Evolutionary conservation across 805 yeast species (phyloP), one percentile per base, ranked within the genome.

Genomic region (Yamadazyma phyllophila): DNA sequence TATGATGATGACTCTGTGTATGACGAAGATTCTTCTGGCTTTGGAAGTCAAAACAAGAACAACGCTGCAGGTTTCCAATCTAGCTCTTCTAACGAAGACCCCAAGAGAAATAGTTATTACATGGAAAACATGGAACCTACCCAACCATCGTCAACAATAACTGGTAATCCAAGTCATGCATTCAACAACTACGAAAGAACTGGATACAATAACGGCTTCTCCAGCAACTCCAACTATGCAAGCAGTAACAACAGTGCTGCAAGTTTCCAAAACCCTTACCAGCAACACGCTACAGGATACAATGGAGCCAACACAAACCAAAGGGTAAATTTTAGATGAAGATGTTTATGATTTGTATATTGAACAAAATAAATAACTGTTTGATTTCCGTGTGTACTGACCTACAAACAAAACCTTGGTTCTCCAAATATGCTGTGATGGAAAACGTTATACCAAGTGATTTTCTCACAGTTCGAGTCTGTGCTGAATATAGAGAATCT

Each of bases 401-500:
- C 3, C 16, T 13, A 32, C 27, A 54, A 52, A 45, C 74, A 69
- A 46, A 69, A 65, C 26, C 65, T 62, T 9, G 75, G 76, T 39
- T 67, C 71, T 0, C 81, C 82, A 55, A 77, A 77, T 7, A 78
- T 62, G 42, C 78, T 69, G 45, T 74, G 75, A 49, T 70, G 79
- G 49, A 79, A 73, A 0, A 77, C 69, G 45, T 72, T 77, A 50
- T 58, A 70, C 82, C 82, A 78, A 0, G 81, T 77, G 9, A 78
- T 69, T 3, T 71, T 71, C 24, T 68, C 74, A 59, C 82, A 78
- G 24, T 64, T 64, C 15, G 54, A 55, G 1, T 59, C 59, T 17
- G 46, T 41, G 33, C 59, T 54, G 43, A 52, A 55, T 9, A 57
- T 51, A 2, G 52, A 44, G 29, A 49, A 49, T 17, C 55, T 32